These are phyloP conservation scores for Emiliania huxleyi DNA, from an alignment of 78 protist species.

Conservation along the genomic window DNA sequence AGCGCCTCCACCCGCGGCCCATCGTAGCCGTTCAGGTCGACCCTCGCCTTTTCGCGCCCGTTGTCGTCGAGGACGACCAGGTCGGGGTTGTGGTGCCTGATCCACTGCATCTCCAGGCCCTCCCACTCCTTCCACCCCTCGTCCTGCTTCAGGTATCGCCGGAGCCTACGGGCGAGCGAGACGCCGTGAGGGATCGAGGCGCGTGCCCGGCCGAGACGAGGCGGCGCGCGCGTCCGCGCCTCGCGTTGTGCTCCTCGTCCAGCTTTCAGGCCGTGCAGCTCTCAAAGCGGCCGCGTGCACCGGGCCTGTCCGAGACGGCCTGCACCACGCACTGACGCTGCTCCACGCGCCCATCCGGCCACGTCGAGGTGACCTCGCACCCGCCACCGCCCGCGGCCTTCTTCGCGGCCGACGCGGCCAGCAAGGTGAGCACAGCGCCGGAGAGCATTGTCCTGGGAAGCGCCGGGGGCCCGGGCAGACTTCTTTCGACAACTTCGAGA, in stretches of 20 bases:
- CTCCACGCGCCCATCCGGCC: not conserved
- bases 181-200: too few species aligned
- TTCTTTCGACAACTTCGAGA: too few species aligned
- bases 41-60: not conserved
- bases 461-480: too few species aligned
- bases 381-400: not conserved
- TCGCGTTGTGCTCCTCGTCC: not conserved
- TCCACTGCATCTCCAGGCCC: not conserved
- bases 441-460: too few species aligned
- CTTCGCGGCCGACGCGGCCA: not conserved
- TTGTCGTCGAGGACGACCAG: not conserved
- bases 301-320: not conserved
- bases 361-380: not conserved
- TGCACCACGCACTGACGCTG: not conserved
- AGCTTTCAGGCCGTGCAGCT: not conserved
- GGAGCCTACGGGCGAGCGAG: too few species aligned
- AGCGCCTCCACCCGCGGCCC: not conserved
- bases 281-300: not conserved
- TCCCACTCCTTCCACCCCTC: not conserved
- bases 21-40: not conserved
- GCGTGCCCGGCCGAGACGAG: too few species aligned
- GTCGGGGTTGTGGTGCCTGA: not conserved
- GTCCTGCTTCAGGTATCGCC: not conserved
- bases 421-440: not conserved
- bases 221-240: too few species aligned